Evolutionary conservation across 2,329 filamentous ascomycete species (phyloP).

Genomic region (Penicillium vulpinum): DNA sequence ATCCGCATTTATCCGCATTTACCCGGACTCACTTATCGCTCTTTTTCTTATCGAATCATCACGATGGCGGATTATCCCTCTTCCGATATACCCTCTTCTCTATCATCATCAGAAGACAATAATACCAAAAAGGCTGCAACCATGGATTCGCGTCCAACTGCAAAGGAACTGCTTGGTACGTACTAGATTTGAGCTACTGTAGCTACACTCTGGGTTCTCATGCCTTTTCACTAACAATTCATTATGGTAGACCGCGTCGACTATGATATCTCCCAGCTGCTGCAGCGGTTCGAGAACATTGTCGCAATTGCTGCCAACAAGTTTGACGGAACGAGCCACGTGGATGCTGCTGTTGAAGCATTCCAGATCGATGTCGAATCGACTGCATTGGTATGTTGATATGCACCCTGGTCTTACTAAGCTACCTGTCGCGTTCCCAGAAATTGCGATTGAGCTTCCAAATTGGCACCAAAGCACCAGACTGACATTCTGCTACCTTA

Average conservation of each 20-base stretch:
- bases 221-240: not conserved
- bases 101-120: not conserved
- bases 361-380: conserved; percentile 62
- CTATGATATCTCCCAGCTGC: conserved; percentile 45
- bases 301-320: conserved; percentile 54
- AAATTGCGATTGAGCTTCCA: not conserved
- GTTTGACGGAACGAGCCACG: conserved; percentile 46
- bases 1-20: not conserved
- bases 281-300: conserved; percentile 58
- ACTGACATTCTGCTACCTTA: conserved; percentile 23
- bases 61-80: not conserved
- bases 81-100: not conserved
- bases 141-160: conserved; percentile 37
- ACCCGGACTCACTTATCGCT: not conserved
- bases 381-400: conserved; percentile 53
- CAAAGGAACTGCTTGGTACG: conserved; percentile 33
- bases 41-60: not conserved
- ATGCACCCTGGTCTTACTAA: too few relatives aligned
- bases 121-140: conserved; percentile 1
- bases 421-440: too few relatives aligned
- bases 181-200: not conserved
- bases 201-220: not conserved
- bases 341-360: conserved; percentile 57
- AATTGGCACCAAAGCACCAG: too few relatives aligned
- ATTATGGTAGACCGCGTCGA: conserved; percentile 45